Evolutionary conservation across 257 asterid genomes (phyloP), one percentile per base, ranked within the genome.

Genomic region (Ocimum tenuiflorum): DNA sequence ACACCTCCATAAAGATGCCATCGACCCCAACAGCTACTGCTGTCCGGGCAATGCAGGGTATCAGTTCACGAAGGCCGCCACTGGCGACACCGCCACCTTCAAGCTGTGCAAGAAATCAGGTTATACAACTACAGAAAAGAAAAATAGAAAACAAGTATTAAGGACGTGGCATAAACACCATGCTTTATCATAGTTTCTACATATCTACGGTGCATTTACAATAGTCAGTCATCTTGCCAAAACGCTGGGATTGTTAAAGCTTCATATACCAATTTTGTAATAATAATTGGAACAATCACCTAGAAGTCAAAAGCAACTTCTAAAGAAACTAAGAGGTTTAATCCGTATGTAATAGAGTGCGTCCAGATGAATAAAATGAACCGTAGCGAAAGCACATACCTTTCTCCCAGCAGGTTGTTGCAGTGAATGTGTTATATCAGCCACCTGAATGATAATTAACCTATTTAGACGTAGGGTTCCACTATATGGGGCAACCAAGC

Each of bases 31-130:
- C 96, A 68, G 95, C 90, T 73, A 88, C 99, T 17, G 99, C 94
- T 23, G 99, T 92, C 70, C 97, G 78, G 60, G 96, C 97, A 80
- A 92, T 92, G 83, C 98, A 92, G 60, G 95, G 97, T 68, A 87
- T 92, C 67, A 89, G 75, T 77, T 92, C 98, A 2, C 98, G 95
- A 53, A 92, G 96, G 77, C 97, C 97, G 17, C 98, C 98, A 81
- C 98, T 92, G 33, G 97, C 98, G 73, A 92, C 98, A 50, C 98
- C 95, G 45, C 97, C 95, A 72, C 99, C 99, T 78, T 92, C 99
- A 49, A 89, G 84, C 95, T 90, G 85, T 70, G 52, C 69, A 57
- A 45, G 56, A 55, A 53, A 48, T 60, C 38, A 48, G 47, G 54
- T 6, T 31, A 31, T 24, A 42, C 17, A 68, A 63, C 35, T 47